Base-by-base conservation (phyloP, 257 asterid species). In the Forsythia suspensa region DNA sequence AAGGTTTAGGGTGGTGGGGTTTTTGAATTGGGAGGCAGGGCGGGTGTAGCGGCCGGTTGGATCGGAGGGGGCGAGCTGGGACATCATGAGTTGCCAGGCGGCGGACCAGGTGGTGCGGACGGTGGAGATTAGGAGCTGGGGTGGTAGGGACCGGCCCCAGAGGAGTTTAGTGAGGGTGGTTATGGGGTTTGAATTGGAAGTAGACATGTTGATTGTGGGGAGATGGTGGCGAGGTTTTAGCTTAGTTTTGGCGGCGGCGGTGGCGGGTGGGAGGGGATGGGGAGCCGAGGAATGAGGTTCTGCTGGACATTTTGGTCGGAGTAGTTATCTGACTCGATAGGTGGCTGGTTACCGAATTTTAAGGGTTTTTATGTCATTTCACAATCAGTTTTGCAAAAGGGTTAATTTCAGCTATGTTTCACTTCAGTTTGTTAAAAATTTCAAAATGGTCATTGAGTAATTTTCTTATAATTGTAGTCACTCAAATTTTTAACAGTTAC, bases 31-130 rank as follows among this genome's bases (percentile, higher is more conserved):
- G 79, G 99, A 93, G 71, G 89, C 9, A 77, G 99, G 97, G 38
- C 99, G 97, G 76, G 88, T 80, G 89, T 95, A 93, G 76, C 85
- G 61, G 71, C 98, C 98, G 80, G 87, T 34, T 78, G 96, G 75
- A 83, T 92, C 96, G 74, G 99, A 91, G 6, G 99, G 99, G 69
- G 97, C 98, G 88, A 95, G 93, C 85, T 95, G 99, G 84, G 96
- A 92, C 99, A 95, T 95, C 97, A 95, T 90, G 83, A 95, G 89
- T 48, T 91, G 97, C 99, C 99, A 95, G 72, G 85, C 86, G 83
- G 95, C 51, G 82, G 94, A 91, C 99, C 99, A 95, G 83, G 97
- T 78, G 81, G 92, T 75, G 77, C 97, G 98, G 85, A 95, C 99
- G 89, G 97, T 84, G 91, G 99, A 90, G 90, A 95, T 87, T 87